phyloP scores from a whole-genome alignment of 371 early-diverging fungal species.

The Aphelidium insulamus region DNA sequence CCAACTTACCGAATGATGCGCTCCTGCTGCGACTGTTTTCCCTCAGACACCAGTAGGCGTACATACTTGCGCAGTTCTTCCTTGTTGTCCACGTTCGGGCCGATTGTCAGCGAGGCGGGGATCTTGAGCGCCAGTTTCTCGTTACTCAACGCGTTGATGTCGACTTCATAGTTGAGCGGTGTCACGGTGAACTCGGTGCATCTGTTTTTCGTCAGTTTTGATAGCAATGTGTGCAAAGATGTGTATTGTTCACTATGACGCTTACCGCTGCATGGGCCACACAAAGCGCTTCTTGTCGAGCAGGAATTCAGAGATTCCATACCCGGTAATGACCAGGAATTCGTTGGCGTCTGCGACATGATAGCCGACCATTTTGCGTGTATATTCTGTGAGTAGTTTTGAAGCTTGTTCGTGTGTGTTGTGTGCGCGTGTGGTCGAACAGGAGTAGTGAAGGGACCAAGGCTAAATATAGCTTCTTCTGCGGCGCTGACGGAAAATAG shows the following conservation, averaged over 20 bases:
- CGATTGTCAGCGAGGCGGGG: constrained; percentile 26
- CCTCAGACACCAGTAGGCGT: constrained; percentile 9
- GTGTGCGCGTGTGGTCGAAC: too few relatives aligned
- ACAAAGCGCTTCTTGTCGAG: constrained; percentile 34
- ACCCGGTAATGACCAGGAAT: constrained; percentile 19
- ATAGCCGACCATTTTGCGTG: too few relatives aligned
- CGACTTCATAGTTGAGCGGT: constrained; percentile 18
- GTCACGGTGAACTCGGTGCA: constrained; percentile 11
- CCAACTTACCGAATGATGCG: constrained; percentile 2
- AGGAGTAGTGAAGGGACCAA: too few relatives aligned
- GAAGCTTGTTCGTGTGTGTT: too few relatives aligned
- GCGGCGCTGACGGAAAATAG: too few relatives aligned
- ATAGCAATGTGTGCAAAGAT: not conserved
- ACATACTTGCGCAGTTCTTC: constrained; percentile 14
- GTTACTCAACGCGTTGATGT: constrained; percentile 20
- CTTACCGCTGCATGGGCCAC: constrained; percentile 11
- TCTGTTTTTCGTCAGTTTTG: constrained; percentile 2
- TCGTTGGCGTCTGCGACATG: too few relatives aligned
- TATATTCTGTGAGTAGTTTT: too few relatives aligned
- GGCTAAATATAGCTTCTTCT: too few relatives aligned
- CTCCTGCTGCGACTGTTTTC: constrained; percentile 6
- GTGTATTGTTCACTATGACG: not conserved
- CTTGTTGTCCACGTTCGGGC: constrained; percentile 12
- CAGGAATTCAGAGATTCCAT: constrained; percentile 20
- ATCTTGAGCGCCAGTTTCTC: constrained; percentile 23